A percentile compares a stretch with the other conserved stretches of the same genome.
Conservation (phyloP, 306 rosid species). For the Calophaca sinica region DNA sequence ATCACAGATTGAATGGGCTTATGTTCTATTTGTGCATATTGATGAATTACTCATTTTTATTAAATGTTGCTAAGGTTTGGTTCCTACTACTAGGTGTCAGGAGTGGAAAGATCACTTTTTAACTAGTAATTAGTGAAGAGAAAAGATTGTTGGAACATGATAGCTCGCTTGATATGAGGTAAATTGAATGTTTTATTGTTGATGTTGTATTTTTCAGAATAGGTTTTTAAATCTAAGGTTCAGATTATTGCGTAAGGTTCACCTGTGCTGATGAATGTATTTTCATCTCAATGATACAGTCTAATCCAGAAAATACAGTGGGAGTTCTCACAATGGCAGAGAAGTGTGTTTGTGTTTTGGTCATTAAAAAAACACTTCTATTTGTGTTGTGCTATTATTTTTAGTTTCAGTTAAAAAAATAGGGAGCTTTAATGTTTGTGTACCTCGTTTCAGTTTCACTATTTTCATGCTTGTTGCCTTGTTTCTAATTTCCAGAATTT, state of each 20-base stretch:
- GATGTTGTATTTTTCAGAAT: conserved; percentile 8
- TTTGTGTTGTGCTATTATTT: no score
- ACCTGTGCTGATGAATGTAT: conserved; percentile 26
- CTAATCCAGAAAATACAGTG: conserved; percentile 95
- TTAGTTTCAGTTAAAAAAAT: no score
- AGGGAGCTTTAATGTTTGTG: no score
- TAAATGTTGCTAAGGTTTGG: no score
- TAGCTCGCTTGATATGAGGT: conserved; percentile 30
- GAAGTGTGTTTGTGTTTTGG: conserved; percentile 93
- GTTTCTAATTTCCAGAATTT: no score
- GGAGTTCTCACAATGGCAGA: conserved; percentile 99
- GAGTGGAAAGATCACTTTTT: background rate
- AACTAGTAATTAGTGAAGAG: conserved; percentile 44
- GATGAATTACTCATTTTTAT: no score
- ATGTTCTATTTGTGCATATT: no score
- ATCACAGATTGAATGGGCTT: no score
- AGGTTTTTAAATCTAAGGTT: background rate
- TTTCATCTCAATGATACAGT: conserved; percentile 58
- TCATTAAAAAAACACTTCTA: no score
- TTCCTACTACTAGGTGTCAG: background rate
- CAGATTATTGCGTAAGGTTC: conserved; percentile 9
- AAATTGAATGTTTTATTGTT: conserved; percentile 13
- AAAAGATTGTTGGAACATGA: background rate
- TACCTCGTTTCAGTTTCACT: no score
- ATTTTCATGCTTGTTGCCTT: no score